phyloP scores from a whole-genome alignment of 2,329 filamentous ascomycete species.

The Colletotrichum sp. region DNA sequence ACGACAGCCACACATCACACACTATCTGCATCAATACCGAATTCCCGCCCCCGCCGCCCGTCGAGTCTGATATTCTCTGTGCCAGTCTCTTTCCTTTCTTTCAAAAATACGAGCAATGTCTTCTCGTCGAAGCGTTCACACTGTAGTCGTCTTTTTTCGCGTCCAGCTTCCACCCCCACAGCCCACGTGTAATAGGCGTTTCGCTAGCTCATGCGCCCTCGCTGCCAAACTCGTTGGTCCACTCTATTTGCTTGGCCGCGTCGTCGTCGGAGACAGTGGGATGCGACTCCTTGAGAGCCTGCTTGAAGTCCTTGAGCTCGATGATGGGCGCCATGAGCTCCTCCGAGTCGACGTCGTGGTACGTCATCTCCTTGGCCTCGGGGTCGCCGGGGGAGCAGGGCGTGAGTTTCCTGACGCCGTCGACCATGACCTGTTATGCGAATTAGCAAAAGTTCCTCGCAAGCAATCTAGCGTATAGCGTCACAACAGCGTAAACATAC shows the following conservation, averaged over 20 bases:
- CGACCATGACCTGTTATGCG: conserved; percentile 66
- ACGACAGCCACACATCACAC: not conserved
- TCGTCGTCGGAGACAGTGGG: conserved; percentile 92
- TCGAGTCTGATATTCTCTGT: not conserved
- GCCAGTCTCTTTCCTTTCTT: not conserved
- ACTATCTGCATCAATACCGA: not conserved
- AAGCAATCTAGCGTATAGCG: not conserved
- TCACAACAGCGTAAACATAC: conserved; percentile 50
- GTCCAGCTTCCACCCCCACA: not conserved
- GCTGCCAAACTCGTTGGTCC: conserved; percentile 96
- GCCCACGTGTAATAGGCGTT: not conserved
- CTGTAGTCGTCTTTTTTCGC: not conserved
- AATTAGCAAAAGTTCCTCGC: not conserved
- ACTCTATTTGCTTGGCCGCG: conserved; percentile 82
- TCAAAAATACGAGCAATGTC: not conserved
- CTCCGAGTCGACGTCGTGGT: conserved; percentile 85
- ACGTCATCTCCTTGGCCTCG: conserved; percentile 90
- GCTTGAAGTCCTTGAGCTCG: conserved; percentile 88
- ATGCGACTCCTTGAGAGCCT: conserved; percentile 85
- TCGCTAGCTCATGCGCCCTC: conserved; percentile 65
- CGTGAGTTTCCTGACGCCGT: conserved; percentile 73
- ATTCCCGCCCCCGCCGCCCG: not conserved
- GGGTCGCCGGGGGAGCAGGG: conserved; percentile 93
- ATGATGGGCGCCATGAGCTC: conserved; percentile 86
- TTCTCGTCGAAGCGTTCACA: not conserved